Evolutionary conservation across 1,284 basidiomycete genomes (phyloP).

Genomic region (Malassezia caprae): DNA sequence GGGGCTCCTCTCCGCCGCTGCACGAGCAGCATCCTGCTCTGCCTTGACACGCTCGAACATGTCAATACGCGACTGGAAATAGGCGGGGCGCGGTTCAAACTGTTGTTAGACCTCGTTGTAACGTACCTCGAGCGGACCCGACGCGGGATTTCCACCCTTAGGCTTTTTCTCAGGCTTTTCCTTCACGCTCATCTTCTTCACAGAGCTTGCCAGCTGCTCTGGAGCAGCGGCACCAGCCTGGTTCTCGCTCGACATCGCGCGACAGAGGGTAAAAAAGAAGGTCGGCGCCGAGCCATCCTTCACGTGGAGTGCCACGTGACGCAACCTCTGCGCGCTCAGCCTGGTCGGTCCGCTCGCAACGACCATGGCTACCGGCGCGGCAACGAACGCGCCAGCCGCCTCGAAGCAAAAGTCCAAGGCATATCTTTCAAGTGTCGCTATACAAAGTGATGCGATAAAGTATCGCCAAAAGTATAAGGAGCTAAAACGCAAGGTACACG

Average conservation of each 20-base stretch:
- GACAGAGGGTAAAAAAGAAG: background rate
- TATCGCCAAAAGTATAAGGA: constrained; percentile 83
- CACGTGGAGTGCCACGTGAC: constrained; percentile 12
- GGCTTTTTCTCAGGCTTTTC: constrained; percentile 13
- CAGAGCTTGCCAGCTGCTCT: constrained; percentile 10
- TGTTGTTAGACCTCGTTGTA: constrained; percentile 42
- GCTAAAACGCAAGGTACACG: constrained; percentile 73
- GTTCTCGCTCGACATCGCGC: constrained; percentile 13
- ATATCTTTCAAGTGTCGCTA: constrained; percentile 40
- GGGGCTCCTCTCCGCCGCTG: constrained; percentile 69
- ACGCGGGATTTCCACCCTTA: constrained; percentile 1
- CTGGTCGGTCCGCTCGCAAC: background rate
- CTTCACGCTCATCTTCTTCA: constrained; percentile 11
- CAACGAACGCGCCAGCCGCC: background rate
- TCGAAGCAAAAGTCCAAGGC: constrained; percentile 41
- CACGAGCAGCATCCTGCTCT: constrained; percentile 70
- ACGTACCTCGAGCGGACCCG: constrained; percentile 7
- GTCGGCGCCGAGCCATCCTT: background rate
- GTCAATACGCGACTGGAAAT: constrained; percentile 77
- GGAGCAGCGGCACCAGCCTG: constrained; percentile 2
- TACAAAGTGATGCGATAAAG: constrained; percentile 63
- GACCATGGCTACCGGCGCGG: constrained; percentile 14
- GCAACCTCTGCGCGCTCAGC: background rate
- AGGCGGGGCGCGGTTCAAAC: constrained; percentile 73
- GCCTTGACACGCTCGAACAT: constrained; percentile 82